Evolutionary conservation across 2,329 filamentous ascomycete genomes (phyloP).

Genomic region (Diaporthe citriasiana): DNA sequence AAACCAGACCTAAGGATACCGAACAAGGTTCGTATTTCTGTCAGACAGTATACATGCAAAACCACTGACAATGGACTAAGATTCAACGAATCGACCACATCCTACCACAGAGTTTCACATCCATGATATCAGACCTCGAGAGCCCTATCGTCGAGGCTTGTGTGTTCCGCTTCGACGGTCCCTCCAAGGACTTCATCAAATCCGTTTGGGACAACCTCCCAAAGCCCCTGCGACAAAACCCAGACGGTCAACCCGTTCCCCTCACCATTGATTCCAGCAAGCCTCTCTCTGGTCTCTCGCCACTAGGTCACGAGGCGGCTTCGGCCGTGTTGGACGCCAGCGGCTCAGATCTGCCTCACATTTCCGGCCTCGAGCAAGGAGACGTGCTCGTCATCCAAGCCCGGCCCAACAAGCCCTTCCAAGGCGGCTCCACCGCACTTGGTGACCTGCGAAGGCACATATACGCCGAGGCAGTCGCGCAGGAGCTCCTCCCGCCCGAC

Average conservation of each 20-base stretch:
- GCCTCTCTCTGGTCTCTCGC: slow-evolving; percentile 82
- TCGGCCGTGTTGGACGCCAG: slow-evolving; percentile 59
- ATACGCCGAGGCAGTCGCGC: slow-evolving; percentile 77
- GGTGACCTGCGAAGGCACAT: slow-evolving; percentile 81
- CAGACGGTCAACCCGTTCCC: slow-evolving; percentile 83
- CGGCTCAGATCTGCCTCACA: slow-evolving; percentile 49
- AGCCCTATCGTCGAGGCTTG: slow-evolving; percentile 82
- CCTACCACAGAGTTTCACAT: slow-evolving; percentile 73
- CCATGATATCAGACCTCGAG: slow-evolving; percentile 79
- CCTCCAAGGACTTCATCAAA: slow-evolving; percentile 73
- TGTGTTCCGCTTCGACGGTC: slow-evolving; percentile 71
- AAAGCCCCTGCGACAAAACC: slow-evolving; percentile 74
- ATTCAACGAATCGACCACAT: slow-evolving; percentile 76
- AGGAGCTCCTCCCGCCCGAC: slow-evolving; percentile 66
- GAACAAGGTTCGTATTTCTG: slow-evolving; percentile 65
- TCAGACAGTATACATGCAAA: slow-evolving; percentile 31
- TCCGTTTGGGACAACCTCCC: slow-evolving; percentile 65
- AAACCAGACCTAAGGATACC: slow-evolving; percentile 90
- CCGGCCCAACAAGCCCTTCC: slow-evolving; percentile 73
- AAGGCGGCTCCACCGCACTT: slow-evolving; percentile 79
- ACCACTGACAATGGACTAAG: slow-evolving; percentile 54
- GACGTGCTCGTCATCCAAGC: slow-evolving; percentile 88
- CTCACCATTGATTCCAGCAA: slow-evolving; percentile 81
- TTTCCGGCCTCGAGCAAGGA: slow-evolving; percentile 70
- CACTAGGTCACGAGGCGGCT: slow-evolving; percentile 81